These are phyloP conservation scores for Canavalia ensiformis DNA, from an alignment of 306 rosid species.

Conservation along the genomic window DNA sequence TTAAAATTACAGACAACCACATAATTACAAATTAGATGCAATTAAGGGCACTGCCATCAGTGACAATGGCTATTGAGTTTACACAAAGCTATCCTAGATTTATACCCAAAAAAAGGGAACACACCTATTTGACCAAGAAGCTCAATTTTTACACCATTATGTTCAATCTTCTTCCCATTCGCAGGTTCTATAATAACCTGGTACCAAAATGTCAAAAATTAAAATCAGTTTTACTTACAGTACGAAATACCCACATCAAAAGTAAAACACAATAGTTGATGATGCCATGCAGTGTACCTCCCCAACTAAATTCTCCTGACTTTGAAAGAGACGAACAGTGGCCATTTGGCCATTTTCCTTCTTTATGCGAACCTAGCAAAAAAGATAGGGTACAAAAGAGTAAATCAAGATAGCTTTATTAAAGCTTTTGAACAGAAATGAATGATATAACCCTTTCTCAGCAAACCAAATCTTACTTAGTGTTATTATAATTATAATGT, in stretches of 20 bases:
- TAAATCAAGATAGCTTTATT: conserved; percentile 17
- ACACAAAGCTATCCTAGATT: background rate
- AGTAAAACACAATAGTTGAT: conserved; percentile 1
- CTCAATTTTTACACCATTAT: conserved; percentile 63
- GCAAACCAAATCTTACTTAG: conserved; percentile 1
- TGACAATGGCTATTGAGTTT: background rate
- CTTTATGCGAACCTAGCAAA: conserved; percentile 46
- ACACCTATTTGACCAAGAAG: conserved; percentile 66
- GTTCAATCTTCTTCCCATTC: conserved; percentile 59
- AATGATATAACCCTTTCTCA: conserved; percentile 1
- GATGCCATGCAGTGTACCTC: conserved; percentile 47
- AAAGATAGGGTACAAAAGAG: background rate
- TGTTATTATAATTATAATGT: background rate
- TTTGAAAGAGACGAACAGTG: conserved; percentile 51
- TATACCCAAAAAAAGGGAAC: conserved; percentile 9
- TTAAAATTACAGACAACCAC: background rate
- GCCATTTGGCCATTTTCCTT: conserved; percentile 53
- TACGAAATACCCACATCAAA: conserved; percentile 18
- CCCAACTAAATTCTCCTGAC: conserved; percentile 52
- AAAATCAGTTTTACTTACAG: conserved; percentile 26
- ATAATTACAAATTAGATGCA: background rate
- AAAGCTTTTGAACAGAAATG: background rate
- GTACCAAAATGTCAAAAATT: conserved; percentile 17
- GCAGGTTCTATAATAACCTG: conserved; percentile 58
- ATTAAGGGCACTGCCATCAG: background rate